phyloP scores from a whole-genome alignment of 2,329 filamentous ascomycete genomes.

The Thermoascus crustaceus region DNA sequence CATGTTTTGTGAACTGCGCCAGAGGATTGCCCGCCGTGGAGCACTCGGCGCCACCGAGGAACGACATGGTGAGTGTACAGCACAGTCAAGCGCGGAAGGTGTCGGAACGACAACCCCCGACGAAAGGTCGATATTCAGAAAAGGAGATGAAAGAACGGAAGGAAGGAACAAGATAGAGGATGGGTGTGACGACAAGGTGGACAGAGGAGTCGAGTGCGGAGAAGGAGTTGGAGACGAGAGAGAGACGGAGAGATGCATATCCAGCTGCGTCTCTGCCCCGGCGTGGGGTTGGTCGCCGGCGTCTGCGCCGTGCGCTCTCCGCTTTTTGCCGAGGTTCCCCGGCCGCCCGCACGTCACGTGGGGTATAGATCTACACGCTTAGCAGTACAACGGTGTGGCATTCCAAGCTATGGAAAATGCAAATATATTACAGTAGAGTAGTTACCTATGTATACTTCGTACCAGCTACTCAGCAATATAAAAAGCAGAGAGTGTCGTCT shows the following conservation, averaged over 20 bases:
- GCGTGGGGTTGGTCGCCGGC: conserved; percentile 18
- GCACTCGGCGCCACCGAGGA: conserved; percentile 91
- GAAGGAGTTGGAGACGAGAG: conserved; percentile 2
- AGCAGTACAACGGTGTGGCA: too few species aligned
- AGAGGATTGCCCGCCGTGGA: conserved; percentile 93
- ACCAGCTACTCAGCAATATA: too few species aligned
- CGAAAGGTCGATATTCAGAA: too few species aligned
- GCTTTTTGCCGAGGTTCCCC: conserved; percentile 18
- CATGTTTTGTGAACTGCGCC: conserved; percentile 95
- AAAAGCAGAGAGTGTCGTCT: conserved; percentile 2
- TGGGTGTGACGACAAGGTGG: not conserved
- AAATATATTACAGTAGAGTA: too few species aligned
- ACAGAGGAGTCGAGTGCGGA: not conserved
- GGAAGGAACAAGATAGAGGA: not conserved
- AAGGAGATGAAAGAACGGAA: not conserved
- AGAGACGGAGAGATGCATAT: conserved; percentile 4
- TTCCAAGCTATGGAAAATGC: too few species aligned
- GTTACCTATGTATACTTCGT: too few species aligned
- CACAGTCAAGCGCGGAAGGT: too few species aligned
- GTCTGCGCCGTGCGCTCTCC: conserved; percentile 15
- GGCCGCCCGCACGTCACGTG: conserved; percentile 13
- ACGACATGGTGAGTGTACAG: conserved; percentile 88
- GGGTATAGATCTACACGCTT: too few species aligned
- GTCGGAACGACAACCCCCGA: too few species aligned
- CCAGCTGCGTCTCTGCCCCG: conserved; percentile 9